Evolutionary conservation across 768 basidiomycete species (phyloP), one percentile per base, ranked within the genome.

Genomic region (Tylopilus sp.): DNA sequence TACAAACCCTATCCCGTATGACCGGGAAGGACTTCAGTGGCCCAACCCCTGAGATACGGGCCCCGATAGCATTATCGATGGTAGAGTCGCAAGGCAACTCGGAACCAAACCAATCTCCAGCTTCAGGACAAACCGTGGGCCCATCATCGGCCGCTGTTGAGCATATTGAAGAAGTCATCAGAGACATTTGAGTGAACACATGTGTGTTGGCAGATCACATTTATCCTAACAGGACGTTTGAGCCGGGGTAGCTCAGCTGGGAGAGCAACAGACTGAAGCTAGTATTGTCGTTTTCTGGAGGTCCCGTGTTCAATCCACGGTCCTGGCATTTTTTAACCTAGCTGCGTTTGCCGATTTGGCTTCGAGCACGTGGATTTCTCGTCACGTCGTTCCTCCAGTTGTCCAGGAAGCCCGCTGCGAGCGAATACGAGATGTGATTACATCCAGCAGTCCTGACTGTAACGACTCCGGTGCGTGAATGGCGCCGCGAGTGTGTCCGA

Each of bases 11-110:
- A 13, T 82, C 85, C 41, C 82, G 85, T 14, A 84, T 92, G 84
- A 92, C 89, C 12, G 89, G 89, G 33, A 90, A 86, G 58, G 87
- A 92, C 63, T 92, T 92, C 63, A 85, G 87, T 40, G 89, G 89
- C 1, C 89, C 89, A 24, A 80, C 82, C 17, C 89, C 89, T 0
- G 81, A 84, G 53, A 89, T 91, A 57, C 69, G 72, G 22, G 71
- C 78, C 1, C 74, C 72, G 1, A 63, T 62, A n/a, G 62, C 67
- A 1, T 55, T 73, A 17, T 72, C 67, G 3, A 60, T 79, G 21
- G 65, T 63, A 14, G 71, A 74, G 33, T 31, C 62, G 21, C 54
- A 45, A 21, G 43, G 37, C 31, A 50, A 43, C 33, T 6, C 8
- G 7, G 43, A 54, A 45, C 21, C 26, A 17, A 29, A 43, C 25